A percentile compares a stretch with the other conserved stretches of the same genome.
phyloP scores from a whole-genome alignment of 768 basidiomycete genomes.

The Hygrocybe coccinea region DNA sequence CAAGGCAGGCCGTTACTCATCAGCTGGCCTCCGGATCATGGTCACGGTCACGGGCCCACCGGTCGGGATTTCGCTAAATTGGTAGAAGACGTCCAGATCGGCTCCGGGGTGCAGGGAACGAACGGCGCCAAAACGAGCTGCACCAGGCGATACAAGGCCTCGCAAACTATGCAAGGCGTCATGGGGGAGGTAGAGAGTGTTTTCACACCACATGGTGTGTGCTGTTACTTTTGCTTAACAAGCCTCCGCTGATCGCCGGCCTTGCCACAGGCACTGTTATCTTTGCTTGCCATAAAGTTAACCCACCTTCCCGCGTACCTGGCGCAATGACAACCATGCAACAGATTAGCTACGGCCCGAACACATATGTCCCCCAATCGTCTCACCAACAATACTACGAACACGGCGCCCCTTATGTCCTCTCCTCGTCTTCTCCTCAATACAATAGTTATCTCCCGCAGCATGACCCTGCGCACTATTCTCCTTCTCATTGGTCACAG shows the following conservation, averaged over 20 bases:
- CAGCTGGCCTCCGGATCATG: slow-evolving; percentile 69
- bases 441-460: slow-evolving; percentile 33
- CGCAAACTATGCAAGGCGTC: slow-evolving; percentile 56
- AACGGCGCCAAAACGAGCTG: slow-evolving; percentile 82
- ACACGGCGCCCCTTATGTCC: slow-evolving; percentile 32
- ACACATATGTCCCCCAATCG: slow-evolving; percentile 31
- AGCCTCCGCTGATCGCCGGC: slow-evolving; percentile 6
- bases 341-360: slow-evolving; percentile 40
- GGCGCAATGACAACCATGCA: slow-evolving; percentile 41
- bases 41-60: slow-evolving; percentile 38
- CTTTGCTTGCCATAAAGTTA: slow-evolving; percentile 69
- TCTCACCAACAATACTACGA: slow-evolving; percentile 42
- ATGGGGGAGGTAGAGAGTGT: slow-evolving; percentile 75
- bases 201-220: slow-evolving; percentile 83
- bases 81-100: slow-evolving; percentile 65
- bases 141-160: slow-evolving; percentile 76
- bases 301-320: slow-evolving; percentile 39
- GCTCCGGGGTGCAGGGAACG: slow-evolving; percentile 41
- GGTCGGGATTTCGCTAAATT: slow-evolving; percentile 53
- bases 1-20: slow-evolving; percentile 55
- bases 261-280: slow-evolving; percentile 55
- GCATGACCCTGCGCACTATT: slow-evolving; percentile 32
- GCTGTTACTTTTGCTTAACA: neutral
- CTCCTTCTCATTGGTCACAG: slow-evolving; percentile 42
- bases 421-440: slow-evolving; percentile 34